Evolutionary conservation across 2,329 filamentous ascomycete genomes (phyloP), one percentile per base, ranked within the genome.

Genomic region (Aspergillus tamarii): DNA sequence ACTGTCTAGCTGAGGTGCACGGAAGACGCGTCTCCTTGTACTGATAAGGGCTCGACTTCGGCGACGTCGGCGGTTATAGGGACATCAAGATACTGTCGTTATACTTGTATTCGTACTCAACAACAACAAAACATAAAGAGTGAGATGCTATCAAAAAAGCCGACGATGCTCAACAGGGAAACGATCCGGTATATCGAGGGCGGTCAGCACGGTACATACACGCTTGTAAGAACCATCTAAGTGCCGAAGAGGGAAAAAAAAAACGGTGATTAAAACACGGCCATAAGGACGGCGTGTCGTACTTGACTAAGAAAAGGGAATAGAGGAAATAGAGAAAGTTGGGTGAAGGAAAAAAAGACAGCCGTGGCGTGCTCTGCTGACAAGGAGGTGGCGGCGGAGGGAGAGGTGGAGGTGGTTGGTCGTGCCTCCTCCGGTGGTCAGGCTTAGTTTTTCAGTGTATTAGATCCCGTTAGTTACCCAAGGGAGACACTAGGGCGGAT

Each of bases 301-400:
- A 39, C 34, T 62, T 57, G 52, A 46, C 45, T 32, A 59, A 39
- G 39, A 48, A 57, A 57, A 53, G 55, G 48, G 55, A 63, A 53
- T 61, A 39, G 28, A 64, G 61, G 50, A 19, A 60, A 57, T 32
- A 59, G 53, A 67, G 67, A 65, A 67, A 65, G 70, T 45, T 36
- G 56, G 62, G 62, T 36, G 55, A 55, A 48, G 46, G 34, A 36
- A 26, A 56, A 54, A 59, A 50, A 43, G 53, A 46, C 64, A 54
- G 52, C 57, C 55, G 68, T 66, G 68, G 68, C 67, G 68, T 66
- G 68, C 57, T 70, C 69, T 72, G 72, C 72, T 74, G 73, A 74
- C 72, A 71, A 73, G 72, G 72, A 70, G 66, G 68, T 70, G 69
- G 71, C 62, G 69, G 69, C 64, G 65, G 65, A 65, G 67, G 52